A percentile compares a stretch with the other conserved stretches of the same genome.
Conservation (phyloP, 2,329 filamentous ascomycete genomes). For the Scorias spongiosa region DNA sequence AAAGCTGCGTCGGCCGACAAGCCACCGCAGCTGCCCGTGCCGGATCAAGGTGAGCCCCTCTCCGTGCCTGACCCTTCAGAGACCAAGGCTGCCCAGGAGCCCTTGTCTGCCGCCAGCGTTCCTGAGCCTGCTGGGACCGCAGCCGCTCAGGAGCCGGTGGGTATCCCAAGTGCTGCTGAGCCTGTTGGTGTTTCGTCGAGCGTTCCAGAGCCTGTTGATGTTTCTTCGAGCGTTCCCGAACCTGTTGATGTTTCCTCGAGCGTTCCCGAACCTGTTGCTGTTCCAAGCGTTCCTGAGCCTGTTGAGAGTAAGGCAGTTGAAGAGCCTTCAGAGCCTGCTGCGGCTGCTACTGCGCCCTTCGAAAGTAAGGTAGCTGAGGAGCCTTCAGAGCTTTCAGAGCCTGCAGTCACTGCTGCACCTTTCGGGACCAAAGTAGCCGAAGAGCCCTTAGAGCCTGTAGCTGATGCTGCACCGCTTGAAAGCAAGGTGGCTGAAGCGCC, state of each 20-base stretch:
- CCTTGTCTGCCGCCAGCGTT: slow-evolving; percentile 22
- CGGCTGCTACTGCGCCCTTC: no score
- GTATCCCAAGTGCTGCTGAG: slow-evolving; percentile 24
- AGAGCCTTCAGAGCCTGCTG: no score
- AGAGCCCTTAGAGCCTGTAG: no score
- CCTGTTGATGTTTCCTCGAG: not conserved
- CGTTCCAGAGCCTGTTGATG: slow-evolving; percentile 7
- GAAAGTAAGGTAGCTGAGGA: no score
- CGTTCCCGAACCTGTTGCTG: not conserved
- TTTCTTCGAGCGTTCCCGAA: slow-evolving; percentile 30
- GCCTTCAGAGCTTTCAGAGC: no score
- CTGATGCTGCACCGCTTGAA: no score
- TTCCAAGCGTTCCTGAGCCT: not conserved
- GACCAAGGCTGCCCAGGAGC: slow-evolving; percentile 28
- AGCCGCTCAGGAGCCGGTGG: slow-evolving; percentile 26
- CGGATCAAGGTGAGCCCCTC: slow-evolving; percentile 19
- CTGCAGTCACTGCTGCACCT: no score
- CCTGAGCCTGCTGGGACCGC: slow-evolving; percentile 25
- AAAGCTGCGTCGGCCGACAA: slow-evolving; percentile 44
- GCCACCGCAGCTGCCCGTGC: slow-evolving; percentile 19
- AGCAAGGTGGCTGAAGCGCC: no score
- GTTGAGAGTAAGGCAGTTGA: no score
- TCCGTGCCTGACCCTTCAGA: slow-evolving; percentile 24
- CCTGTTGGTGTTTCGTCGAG: no score
- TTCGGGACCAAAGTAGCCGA: no score